Conservation (phyloP, 1,284 basidiomycete species). For the Microbotryomycetes sp. region DNA sequence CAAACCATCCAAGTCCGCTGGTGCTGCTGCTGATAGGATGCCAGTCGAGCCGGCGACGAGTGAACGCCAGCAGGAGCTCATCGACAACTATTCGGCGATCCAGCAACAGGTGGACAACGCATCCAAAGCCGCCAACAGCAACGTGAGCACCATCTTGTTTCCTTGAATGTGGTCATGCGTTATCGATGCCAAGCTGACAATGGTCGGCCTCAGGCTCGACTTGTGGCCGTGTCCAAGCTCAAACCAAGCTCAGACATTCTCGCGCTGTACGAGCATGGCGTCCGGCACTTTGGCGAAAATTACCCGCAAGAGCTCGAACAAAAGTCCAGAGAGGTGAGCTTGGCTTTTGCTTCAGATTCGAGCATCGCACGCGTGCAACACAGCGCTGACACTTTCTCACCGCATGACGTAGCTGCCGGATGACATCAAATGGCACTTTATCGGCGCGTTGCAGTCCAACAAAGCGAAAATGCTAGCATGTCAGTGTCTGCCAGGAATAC, state of each 20-base stretch:
- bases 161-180: background rate
- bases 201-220: slow-evolving; percentile 35
- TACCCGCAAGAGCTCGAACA: slow-evolving; percentile 94
- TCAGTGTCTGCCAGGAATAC: slow-evolving; percentile 49
- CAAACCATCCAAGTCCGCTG: background rate
- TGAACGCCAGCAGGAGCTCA: slow-evolving; percentile 44
- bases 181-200: slow-evolving; percentile 2
- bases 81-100: slow-evolving; percentile 44
- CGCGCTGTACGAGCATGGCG: slow-evolving; percentile 67
- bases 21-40: slow-evolving; percentile 7
- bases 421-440: slow-evolving; percentile 94
- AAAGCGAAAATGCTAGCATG: slow-evolving; percentile 87
- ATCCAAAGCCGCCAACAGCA: background rate
- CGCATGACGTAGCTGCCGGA: slow-evolving; percentile 56
- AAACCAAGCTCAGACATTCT: slow-evolving; percentile 83
- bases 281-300: slow-evolving; percentile 94
- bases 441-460: slow-evolving; percentile 89
- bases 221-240: slow-evolving; percentile 92
- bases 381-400: background rate
- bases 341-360: background rate
- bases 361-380: slow-evolving; percentile 9
- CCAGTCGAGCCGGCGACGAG: slow-evolving; percentile 11
- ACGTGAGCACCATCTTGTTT: background rate
- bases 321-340: slow-evolving; percentile 67
- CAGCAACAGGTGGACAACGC: slow-evolving; percentile 40